phyloP scores from a whole-genome alignment of 129 eudicot genomes.

The Gnaphalium uliginosum region DNA sequence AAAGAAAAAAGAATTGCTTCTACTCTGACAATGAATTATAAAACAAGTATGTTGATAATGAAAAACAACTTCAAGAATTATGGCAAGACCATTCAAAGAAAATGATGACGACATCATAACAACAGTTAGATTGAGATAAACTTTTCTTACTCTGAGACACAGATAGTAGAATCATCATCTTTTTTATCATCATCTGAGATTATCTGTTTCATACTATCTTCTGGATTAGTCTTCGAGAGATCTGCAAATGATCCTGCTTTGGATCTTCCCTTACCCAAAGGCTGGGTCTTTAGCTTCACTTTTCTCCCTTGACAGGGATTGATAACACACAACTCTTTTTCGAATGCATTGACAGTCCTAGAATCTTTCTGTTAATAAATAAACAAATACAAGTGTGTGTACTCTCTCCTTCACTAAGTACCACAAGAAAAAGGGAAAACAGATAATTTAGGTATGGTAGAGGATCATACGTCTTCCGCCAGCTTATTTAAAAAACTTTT shows the following conservation, averaged over 20 bases:
- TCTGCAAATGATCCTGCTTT: constrained; percentile 34
- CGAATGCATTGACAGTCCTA: constrained; percentile 49
- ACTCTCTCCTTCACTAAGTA: constrained; percentile 11
- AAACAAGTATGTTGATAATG: not conserved
- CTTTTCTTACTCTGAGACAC: constrained; percentile 45
- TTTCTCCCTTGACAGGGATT: constrained; percentile 36
- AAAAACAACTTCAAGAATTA: constrained; percentile 5
- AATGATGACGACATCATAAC: constrained; percentile 16
- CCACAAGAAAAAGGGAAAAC: constrained; percentile 12
- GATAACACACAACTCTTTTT: constrained; percentile 31
- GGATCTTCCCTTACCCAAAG: constrained; percentile 31
- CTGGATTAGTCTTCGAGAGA: constrained; percentile 32
- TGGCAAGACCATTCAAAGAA: too few relatives aligned
- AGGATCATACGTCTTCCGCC: constrained; percentile 44
- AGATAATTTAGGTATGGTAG: constrained; percentile 16
- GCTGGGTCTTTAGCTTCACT: constrained; percentile 26
- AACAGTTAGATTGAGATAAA: constrained; percentile 9
- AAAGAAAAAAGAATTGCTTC: not conserved
- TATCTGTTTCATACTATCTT: constrained; percentile 30
- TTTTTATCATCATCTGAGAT: constrained; percentile 32
- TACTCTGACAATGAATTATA: not conserved
- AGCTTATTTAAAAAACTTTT: constrained; percentile 33
- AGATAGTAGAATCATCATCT: constrained; percentile 33
- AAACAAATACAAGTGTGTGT: constrained; percentile 21
- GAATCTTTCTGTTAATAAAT: constrained; percentile 43